These are phyloP conservation scores for Bromus sterilis DNA, from an alignment of 176 grass and related monocot genomes.

Conservation along the genomic window DNA sequence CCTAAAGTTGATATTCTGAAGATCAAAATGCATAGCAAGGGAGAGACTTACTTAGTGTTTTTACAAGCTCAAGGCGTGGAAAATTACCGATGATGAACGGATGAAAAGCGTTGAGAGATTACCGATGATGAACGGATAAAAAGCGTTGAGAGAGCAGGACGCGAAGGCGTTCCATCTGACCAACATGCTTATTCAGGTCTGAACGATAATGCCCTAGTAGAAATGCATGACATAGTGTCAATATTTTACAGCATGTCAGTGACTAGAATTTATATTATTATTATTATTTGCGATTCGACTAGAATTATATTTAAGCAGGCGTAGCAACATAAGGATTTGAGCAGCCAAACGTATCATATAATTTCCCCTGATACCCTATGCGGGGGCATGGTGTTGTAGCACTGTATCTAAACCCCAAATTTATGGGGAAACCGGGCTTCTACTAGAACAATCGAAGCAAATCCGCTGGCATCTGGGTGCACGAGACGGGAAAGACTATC, in stretches of 20 bases:
- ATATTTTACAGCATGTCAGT: neutral
- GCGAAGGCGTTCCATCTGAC: conserved; percentile 3
- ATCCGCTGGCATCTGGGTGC: neutral
- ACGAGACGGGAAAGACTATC: neutral
- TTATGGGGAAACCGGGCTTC: neutral
- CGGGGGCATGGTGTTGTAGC: no score
- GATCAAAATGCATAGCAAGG: neutral
- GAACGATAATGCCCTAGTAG: neutral
- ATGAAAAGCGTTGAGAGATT: conserved; percentile 1
- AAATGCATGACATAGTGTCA: neutral
- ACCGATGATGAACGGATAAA: conserved; percentile 35
- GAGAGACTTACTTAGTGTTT: neutral
- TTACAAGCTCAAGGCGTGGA: neutral
- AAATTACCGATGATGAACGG: conserved; percentile 29
- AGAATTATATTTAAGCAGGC: neutral
- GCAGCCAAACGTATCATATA: neutral
- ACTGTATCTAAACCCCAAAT: neutral
- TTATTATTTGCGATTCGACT: no score
- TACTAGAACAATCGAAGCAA: neutral
- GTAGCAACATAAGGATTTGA: neutral
- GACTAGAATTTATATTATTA: neutral
- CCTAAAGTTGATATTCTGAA: neutral
- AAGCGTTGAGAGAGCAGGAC: neutral
- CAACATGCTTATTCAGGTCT: conserved; percentile 7
- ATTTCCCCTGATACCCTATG: no score